These are phyloP conservation scores for Saturnispora dispora DNA, from an alignment of 805 yeast species.

Conservation along the genomic window DNA sequence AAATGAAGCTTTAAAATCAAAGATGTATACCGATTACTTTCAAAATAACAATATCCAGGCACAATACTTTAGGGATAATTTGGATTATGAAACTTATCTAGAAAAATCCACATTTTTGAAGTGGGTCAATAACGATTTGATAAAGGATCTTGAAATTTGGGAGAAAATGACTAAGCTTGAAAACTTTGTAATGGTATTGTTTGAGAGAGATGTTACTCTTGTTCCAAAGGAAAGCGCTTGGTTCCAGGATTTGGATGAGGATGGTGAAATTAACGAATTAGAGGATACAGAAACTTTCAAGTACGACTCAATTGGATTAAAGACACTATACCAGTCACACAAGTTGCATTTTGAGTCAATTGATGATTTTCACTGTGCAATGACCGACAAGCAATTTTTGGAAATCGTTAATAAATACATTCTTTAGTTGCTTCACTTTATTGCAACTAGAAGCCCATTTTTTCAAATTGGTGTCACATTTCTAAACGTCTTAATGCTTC, in stretches of 20 bases:
- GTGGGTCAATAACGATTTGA: slow-evolving; percentile 54
- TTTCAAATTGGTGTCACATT: too few species aligned
- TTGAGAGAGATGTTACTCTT: slow-evolving; percentile 54
- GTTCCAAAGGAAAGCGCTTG: slow-evolving; percentile 67
- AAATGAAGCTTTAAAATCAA: slow-evolving; percentile 46
- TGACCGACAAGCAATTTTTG: slow-evolving; percentile 43
- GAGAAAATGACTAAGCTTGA: slow-evolving; percentile 37
- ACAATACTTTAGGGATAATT: slow-evolving; percentile 59
- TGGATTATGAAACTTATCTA: slow-evolving; percentile 44
- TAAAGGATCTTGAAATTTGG: slow-evolving; percentile 29
- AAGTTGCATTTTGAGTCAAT: slow-evolving; percentile 42
- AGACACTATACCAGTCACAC: slow-evolving; percentile 32
- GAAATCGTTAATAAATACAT: slow-evolving; percentile 37
- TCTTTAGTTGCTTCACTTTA: slow-evolving; percentile 12
- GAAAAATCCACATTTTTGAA: slow-evolving; percentile 52
- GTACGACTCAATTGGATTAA: slow-evolving; percentile 55
- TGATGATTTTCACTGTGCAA: slow-evolving; percentile 56
- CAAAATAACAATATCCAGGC: slow-evolving; percentile 60
- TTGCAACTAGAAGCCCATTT: too few species aligned
- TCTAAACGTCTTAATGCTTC: too few species aligned
- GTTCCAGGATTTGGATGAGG: slow-evolving; percentile 46
- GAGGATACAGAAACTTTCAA: slow-evolving; percentile 40
- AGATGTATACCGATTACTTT: slow-evolving; percentile 48
- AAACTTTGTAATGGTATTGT: slow-evolving; percentile 49
- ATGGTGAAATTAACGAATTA: slow-evolving; percentile 36